phyloP scores from a whole-genome alignment of 1,139 yeast species.

The Wickerhamiella infanticola region DNA sequence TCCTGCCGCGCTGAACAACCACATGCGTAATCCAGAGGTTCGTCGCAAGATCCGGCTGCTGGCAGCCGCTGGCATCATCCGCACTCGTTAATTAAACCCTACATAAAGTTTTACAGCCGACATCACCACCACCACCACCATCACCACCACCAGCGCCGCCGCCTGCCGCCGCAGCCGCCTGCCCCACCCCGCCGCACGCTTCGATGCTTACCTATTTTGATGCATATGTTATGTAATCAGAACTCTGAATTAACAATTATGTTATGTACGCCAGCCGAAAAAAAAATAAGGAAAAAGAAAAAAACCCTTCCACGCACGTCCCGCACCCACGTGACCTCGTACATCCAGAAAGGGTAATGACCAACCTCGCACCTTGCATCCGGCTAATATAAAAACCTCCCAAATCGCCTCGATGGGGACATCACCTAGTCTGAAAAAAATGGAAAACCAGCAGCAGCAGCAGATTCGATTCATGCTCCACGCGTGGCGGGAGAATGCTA shows the following conservation, averaged over 20 bases:
- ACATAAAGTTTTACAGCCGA: too few relatives aligned
- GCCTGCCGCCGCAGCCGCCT: too few relatives aligned
- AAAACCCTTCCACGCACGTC: too few relatives aligned
- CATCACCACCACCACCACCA: too few relatives aligned
- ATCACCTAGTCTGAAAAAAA: neutral
- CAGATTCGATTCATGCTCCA: conserved; percentile 10
- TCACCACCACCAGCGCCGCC: too few relatives aligned
- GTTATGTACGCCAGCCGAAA: too few relatives aligned
- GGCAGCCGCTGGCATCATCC: conserved; percentile 93
- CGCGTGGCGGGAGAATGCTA: conserved; percentile 17
- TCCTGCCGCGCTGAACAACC: conserved; percentile 95
- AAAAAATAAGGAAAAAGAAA: too few relatives aligned
- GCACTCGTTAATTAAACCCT: conserved; percentile 47
- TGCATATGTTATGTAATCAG: too few relatives aligned
- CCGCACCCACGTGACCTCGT: neutral
- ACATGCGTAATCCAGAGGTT: conserved; percentile 93
- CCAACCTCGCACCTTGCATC: neutral
- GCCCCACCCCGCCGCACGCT: too few relatives aligned
- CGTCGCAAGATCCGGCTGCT: conserved; percentile 75
- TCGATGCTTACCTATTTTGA: too few relatives aligned
- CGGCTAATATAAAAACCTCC: neutral
- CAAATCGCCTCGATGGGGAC: neutral
- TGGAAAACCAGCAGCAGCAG: neutral
- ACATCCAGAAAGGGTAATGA: neutral
- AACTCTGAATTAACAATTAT: too few relatives aligned